Percentiles rank a stretch among this genome's conserved stretches.
These are phyloP conservation scores for Atractiella rhizophila DNA, from an alignment of 768 basidiomycete species.

Conservation along the genomic window DNA sequence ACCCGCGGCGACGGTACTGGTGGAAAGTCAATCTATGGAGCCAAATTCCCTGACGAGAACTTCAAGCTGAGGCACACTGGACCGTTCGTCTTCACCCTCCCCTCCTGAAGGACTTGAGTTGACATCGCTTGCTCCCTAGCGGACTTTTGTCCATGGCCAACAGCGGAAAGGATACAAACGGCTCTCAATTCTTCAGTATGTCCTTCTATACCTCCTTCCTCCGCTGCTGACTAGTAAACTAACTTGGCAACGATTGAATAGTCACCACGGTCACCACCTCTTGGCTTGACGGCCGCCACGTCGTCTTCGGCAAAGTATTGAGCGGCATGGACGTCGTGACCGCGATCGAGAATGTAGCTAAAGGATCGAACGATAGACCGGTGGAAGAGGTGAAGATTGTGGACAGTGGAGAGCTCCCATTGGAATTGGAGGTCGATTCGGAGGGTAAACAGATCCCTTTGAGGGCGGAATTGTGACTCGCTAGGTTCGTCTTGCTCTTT, in stretches of 20 bases:
- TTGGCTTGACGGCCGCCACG: conserved; percentile 49
- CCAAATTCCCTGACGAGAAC: conserved; percentile 80
- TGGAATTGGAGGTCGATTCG: not conserved
- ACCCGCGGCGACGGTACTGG: conserved; percentile 64
- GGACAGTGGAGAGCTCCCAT: conserved; percentile 60
- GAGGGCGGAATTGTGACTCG: no score
- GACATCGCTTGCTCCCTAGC: conserved; percentile 1
- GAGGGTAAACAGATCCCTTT: no score
- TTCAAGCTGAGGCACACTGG: conserved; percentile 89
- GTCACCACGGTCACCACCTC: conserved; percentile 13
- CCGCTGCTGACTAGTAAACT: no score
- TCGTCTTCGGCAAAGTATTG: conserved; percentile 41
- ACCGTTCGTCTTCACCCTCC: conserved; percentile 31
- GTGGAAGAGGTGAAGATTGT: conserved; percentile 48
- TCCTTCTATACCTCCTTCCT: not conserved
- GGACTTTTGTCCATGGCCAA: conserved; percentile 40
- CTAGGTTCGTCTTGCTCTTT: no score
- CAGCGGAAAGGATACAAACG: conserved; percentile 68
- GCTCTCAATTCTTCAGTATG: conserved; percentile 71
- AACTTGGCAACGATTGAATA: conserved; percentile 11
- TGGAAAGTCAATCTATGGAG: conserved; percentile 79
- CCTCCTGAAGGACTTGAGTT: conserved; percentile 4
- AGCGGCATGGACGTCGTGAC: conserved; percentile 67
- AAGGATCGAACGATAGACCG: conserved; percentile 47
- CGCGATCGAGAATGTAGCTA: conserved; percentile 23